Base-by-base conservation (phyloP, 306 rosid species). In the Cajanus cajan region DNA sequence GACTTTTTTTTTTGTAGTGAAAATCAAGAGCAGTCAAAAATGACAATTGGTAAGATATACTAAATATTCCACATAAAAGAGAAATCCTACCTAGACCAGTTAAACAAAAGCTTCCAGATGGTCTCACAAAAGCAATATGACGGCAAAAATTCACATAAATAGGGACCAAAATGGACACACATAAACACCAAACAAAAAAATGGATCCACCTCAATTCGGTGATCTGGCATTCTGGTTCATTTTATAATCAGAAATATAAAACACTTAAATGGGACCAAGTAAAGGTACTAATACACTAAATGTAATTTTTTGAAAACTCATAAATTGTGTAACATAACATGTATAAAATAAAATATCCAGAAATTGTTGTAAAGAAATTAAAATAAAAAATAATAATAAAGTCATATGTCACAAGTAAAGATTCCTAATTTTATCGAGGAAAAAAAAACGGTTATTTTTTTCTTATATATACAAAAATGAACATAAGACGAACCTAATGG, bases 111-210 rank as follows among this genome's bases (percentile, higher is more conserved):
- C 45, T 40, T 40, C 45, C 45, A 10, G 3, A 40, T 40, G 45
- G 45, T 40, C 45, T 40, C 45, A 40, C 45, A 8, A 69, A 68
- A 79, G 16, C 50, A 69, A 52, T 77, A 83, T 80, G 13, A 19
- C 28, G 70, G 11, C 2, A 51, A 16, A 8, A 25, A 13, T 48
- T 54, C 76, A 59, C 84, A 78, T 10, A 68, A 37, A 43, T 15
- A 43, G 47, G 2, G 47, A 43, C 14, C n/a, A 3, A 13, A 73
- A 79, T 16, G 63, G 31, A 48, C 61, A 40, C 16, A 52, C 55
- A 66, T 18, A 36, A 82, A 65, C n/a, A n/a, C n/a, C n/a, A n/a
- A n/a, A n/a, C n/a, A n/a, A n/a, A n/a, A n/a, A n/a, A n/a, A n/a
- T n/a, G n/a, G n/a, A n/a, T n/a, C n/a, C n/a, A n/a, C n/a, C n/a